Percentiles rank a stretch among this genome's conserved stretches.
These are phyloP conservation scores for Pholiota adiposa DNA, from an alignment of 1,284 basidiomycete species.

Conservation along the genomic window DNA sequence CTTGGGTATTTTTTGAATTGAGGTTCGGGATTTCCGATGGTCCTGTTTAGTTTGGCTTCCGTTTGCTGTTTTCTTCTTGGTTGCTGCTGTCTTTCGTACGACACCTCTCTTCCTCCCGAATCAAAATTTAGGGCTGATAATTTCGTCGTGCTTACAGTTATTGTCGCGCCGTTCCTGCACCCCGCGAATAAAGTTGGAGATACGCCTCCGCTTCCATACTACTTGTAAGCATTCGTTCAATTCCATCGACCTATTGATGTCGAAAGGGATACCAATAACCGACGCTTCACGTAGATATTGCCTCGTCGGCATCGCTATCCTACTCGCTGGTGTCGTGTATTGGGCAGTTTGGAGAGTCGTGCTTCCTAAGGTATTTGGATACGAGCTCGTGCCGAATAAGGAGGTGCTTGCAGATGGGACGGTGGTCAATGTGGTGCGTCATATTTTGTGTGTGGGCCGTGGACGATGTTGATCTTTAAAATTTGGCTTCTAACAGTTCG, in stretches of 20 bases:
- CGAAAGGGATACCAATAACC: no score
- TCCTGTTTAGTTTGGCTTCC: conserved; percentile 56
- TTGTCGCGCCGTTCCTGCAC: conserved; percentile 58
- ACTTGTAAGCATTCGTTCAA: conserved; percentile 41
- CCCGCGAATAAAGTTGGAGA: conserved; percentile 60
- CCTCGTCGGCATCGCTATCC: conserved; percentile 56
- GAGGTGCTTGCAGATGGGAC: conserved; percentile 53
- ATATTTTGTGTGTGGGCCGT: no score
- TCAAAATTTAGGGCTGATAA: neutral
- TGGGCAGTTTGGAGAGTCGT: conserved; percentile 59
- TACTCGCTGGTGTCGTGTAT: conserved; percentile 51
- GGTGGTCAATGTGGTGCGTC: no score
- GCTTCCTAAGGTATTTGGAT: conserved; percentile 53
- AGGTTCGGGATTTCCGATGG: conserved; percentile 31
- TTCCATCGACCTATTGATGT: neutral
- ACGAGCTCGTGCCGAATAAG: conserved; percentile 51
- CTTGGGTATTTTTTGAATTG: neutral
- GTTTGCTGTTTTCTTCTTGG: conserved; percentile 58
- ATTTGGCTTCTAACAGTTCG: no score
- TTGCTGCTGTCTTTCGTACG: conserved; percentile 54
- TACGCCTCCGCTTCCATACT: conserved; percentile 63
- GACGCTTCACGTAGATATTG: conserved; percentile 46
- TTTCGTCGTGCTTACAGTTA: conserved; percentile 38
- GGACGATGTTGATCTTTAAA: no score
- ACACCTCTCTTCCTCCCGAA: neutral